phyloP scores from a whole-genome alignment of 345 rosid species.

The Rhizophora mangle region DNA sequence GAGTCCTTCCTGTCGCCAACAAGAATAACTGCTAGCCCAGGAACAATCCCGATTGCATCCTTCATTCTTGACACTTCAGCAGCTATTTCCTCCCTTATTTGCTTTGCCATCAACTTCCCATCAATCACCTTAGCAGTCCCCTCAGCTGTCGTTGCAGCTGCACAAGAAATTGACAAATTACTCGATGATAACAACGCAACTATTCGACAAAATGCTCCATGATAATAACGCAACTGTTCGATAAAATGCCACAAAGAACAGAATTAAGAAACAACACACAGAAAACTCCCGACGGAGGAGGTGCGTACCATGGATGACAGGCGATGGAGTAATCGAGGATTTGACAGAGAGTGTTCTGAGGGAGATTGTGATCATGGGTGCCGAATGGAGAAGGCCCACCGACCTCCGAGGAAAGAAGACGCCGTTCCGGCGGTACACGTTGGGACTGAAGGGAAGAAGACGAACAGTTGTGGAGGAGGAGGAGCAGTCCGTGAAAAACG shows the following conservation, averaged over 20 bases:
- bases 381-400: slow-evolving; percentile 23
- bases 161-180: neutral
- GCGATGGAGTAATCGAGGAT: slow-evolving; percentile 2
- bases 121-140: slow-evolving; percentile 61
- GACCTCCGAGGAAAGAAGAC: slow-evolving; percentile 23
- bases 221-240: too few relatives aligned
- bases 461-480: slow-evolving; percentile 41
- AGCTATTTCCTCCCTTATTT: slow-evolving; percentile 64
- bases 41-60: slow-evolving; percentile 64
- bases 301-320: neutral
- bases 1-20: slow-evolving; percentile 84
- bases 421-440: slow-evolving; percentile 7
- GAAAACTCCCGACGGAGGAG: neutral
- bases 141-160: slow-evolving; percentile 38
- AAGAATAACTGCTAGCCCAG: slow-evolving; percentile 80
- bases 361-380: neutral
- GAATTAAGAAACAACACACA: neutral
- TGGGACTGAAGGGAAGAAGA: slow-evolving; percentile 32
- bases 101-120: slow-evolving; percentile 68
- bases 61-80: slow-evolving; percentile 68
- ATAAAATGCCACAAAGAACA: neutral
- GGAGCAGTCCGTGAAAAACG: slow-evolving; percentile 30
- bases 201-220: neutral
- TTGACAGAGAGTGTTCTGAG: slow-evolving; percentile 1
- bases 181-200: neutral